Conservation (phyloP, 2,329 filamentous ascomycete species). For the Alternaria sp. region DNA sequence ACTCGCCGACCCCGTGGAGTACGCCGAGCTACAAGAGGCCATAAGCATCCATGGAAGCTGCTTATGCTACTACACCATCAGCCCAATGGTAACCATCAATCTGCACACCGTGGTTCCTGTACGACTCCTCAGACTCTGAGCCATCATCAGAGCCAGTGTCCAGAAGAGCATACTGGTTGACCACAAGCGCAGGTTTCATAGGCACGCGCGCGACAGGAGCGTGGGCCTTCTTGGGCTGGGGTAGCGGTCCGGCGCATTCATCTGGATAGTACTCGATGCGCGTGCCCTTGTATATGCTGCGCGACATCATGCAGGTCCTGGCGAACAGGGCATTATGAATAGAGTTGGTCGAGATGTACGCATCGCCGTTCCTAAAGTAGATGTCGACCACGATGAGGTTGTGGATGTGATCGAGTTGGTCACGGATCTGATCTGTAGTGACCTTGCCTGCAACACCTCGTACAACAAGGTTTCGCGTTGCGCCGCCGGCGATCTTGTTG, state of each 20-base stretch:
- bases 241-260: slow-evolving; percentile 72
- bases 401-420: slow-evolving; percentile 83
- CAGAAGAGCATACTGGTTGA: slow-evolving; percentile 47
- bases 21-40: neutral
- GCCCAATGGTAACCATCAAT: slow-evolving; percentile 33
- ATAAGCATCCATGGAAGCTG: neutral
- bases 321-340: slow-evolving; percentile 79
- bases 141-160: slow-evolving; percentile 38
- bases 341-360: slow-evolving; percentile 78
- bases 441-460: slow-evolving; percentile 64
- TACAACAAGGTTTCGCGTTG: slow-evolving; percentile 77
- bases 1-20: neutral
- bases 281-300: slow-evolving; percentile 72
- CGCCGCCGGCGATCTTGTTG: slow-evolving; percentile 70
- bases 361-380: slow-evolving; percentile 65
- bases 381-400: slow-evolving; percentile 76
- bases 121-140: slow-evolving; percentile 40
- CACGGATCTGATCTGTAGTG: slow-evolving; percentile 70
- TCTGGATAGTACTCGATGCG: slow-evolving; percentile 76
- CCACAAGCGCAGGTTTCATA: slow-evolving; percentile 31
- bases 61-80: slow-evolving; percentile 32
- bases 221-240: slow-evolving; percentile 32
- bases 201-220: slow-evolving; percentile 16
- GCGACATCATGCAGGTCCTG: slow-evolving; percentile 76
- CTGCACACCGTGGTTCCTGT: slow-evolving; percentile 31